phyloP scores from a whole-genome alignment of 441 rosid genomes.

The Manihot esculenta region DNA sequence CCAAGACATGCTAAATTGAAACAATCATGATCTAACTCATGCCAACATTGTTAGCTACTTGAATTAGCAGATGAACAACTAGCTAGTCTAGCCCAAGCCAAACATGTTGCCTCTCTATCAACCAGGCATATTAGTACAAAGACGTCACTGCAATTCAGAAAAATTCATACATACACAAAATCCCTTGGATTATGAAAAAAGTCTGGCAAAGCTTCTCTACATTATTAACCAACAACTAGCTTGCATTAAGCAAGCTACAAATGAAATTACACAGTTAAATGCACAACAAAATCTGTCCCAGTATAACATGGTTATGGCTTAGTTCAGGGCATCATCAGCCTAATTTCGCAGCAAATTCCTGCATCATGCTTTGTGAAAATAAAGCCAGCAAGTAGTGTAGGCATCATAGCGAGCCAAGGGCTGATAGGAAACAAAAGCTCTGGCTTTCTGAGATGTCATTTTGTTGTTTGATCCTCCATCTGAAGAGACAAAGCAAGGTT shows the following conservation, averaged over 20 bases:
- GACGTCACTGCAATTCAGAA: background rate
- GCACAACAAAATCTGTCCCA: background rate
- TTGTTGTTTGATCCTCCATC: slow-evolving; percentile 19
- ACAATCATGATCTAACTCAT: background rate
- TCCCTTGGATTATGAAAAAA: background rate
- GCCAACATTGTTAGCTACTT: background rate
- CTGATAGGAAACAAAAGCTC: slow-evolving; percentile 16
- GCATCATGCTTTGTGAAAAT: background rate
- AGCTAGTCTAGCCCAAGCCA: background rate
- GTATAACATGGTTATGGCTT: background rate
- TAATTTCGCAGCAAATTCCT: background rate
- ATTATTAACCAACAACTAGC: background rate
- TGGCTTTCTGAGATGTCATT: slow-evolving; percentile 39
- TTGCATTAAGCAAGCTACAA: background rate
- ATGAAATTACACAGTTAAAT: background rate
- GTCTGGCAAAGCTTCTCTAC: background rate
- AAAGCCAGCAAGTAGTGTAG: slow-evolving; percentile 11
- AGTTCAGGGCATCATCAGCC: slow-evolving; percentile 1
- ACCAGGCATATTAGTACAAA: background rate
- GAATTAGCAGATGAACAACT: background rate
- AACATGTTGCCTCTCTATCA: background rate
- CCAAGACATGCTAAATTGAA: background rate
- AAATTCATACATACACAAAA: background rate
- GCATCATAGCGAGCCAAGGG: slow-evolving; percentile 40
- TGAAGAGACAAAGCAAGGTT: slow-evolving; percentile 1